Evolutionary conservation across 2,329 filamentous ascomycete genomes (phyloP), one percentile per base, ranked within the genome.

Genomic region (Hawksworthiomyces lignivorus): DNA sequence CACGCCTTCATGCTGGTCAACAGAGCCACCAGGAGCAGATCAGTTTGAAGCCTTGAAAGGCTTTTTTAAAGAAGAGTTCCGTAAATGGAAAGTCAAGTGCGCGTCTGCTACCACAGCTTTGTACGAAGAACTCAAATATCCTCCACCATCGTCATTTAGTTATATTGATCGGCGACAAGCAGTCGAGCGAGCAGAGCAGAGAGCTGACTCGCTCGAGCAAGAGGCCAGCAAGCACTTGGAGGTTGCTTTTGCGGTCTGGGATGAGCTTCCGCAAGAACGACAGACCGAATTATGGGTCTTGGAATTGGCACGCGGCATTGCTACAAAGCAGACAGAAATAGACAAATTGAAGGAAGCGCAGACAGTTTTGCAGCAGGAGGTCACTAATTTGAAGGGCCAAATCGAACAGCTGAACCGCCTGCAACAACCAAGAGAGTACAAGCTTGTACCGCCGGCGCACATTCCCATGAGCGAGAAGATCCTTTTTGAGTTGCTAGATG

Each of bases 161-260:
- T 62, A 63, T 33, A 63, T 69, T 48, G 68, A 62, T 53, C 60
- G 57, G 59, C 64, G 63, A 3, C 70, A 73, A 17, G 63, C 64
- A 11, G 57, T 73, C 1, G 67, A 64, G 37, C 68, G 61, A 38
- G 72, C 70, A 0, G 70, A 76, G 49, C 65, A 64, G 51, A 56
- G 65, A 47, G 83, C 69, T 31, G 75, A 70, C 49, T 62, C 67
- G 21, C 72, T 90, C 38, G 80, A 87, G 48, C 76, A 78, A 39
- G 79, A 83, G 50, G 75, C 89, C 24, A 69, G 75, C 30, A 73
- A 83, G 44, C 90, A 97, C 57, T 61, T 95, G 6, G 75, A 84
- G n/a, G 77, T 81, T 12, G 80, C 86, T 1, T 94, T 80, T 57
- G 71, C 74, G 7, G 82, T 86, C 31, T 97, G 89, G 89, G 76